phyloP scores from a whole-genome alignment of 169 alveolate species.

The Theileria parva region DNA sequence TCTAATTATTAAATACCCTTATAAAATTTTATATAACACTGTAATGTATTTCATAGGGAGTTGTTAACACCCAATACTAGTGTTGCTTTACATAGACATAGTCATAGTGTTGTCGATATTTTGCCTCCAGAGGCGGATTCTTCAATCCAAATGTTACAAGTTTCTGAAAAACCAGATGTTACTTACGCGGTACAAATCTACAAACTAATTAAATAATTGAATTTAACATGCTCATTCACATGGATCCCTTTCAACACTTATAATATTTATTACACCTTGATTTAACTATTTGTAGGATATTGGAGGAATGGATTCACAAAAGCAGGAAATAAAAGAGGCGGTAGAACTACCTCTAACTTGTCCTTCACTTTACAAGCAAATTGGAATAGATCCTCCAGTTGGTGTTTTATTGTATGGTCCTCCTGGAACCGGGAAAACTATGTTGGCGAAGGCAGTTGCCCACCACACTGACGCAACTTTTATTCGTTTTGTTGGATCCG shows the following conservation, averaged over 20 bases:
- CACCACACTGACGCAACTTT: conserved; percentile 96
- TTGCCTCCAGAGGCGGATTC: conserved; percentile 99
- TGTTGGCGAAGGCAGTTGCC: conserved; percentile 99
- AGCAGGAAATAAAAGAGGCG: conserved; percentile 98
- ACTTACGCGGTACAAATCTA: conserved; percentile 86
- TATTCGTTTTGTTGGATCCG: conserved; percentile 98
- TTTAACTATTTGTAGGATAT: conserved; percentile 81
- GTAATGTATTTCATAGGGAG: conserved; percentile 81
- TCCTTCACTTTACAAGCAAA: conserved; percentile 96
- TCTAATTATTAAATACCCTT: neutral
- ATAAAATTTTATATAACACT: neutral
- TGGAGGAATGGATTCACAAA: conserved; percentile 98
- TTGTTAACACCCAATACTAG: conserved; percentile 95
- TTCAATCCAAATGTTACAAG: conserved; percentile 94
- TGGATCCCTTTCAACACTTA: neutral
- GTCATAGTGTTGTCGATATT: conserved; percentile 97
- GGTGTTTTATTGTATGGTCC: conserved; percentile 99
- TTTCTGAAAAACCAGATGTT: conserved; percentile 98
- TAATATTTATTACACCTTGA: too few relatives aligned
- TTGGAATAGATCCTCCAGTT: conserved; percentile 98
- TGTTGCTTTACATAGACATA: conserved; percentile 98
- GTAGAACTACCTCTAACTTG: conserved; percentile 98
- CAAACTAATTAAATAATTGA: neutral
- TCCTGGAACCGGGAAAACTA: conserved; percentile 98
- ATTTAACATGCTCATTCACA: neutral